Conservation (phyloP, 805 yeast species). For the Diddensiella santjacobensis region DNA sequence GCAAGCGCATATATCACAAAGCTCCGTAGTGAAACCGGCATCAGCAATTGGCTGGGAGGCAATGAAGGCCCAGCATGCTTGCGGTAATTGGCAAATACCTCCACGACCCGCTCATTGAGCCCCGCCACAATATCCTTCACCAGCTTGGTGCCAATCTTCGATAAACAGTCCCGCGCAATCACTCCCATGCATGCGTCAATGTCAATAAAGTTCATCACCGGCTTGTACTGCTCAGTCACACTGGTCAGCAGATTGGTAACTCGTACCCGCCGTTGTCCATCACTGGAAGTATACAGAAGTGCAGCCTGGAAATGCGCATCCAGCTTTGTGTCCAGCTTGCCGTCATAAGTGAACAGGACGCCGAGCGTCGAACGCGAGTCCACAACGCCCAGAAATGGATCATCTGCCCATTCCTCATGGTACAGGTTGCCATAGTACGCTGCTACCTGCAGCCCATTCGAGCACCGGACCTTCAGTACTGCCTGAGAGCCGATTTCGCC, state of each 20-base stretch:
- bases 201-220: constrained; percentile 75
- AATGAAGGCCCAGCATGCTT: constrained; percentile 37
- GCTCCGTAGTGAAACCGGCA: constrained; percentile 77
- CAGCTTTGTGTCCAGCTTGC: constrained; percentile 58
- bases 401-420: constrained; percentile 39
- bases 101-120: constrained; percentile 50
- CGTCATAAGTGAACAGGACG: constrained; percentile 73
- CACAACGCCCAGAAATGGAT: constrained; percentile 68
- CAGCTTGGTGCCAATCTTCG: constrained; percentile 35
- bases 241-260: constrained; percentile 83
- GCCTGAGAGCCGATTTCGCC: constrained; percentile 69
- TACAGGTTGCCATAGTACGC: constrained; percentile 65
- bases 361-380: constrained; percentile 62
- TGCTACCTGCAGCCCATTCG: constrained; percentile 78
- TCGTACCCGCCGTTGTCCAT: constrained; percentile 78
- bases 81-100: constrained; percentile 58
- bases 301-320: constrained; percentile 94
- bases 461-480: constrained; percentile 77
- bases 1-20: constrained; percentile 65
- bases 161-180: constrained; percentile 48
- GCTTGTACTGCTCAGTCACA: constrained; percentile 67
- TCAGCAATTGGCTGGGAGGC: constrained; percentile 59
- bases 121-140: constrained; percentile 49
- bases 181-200: constrained; percentile 60
- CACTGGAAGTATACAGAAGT: constrained; percentile 69